Evolutionary conservation across 148 eudicot genomes (phyloP), one percentile per base, ranked within the genome.

Genomic region (Arctostaphylos glauca): DNA sequence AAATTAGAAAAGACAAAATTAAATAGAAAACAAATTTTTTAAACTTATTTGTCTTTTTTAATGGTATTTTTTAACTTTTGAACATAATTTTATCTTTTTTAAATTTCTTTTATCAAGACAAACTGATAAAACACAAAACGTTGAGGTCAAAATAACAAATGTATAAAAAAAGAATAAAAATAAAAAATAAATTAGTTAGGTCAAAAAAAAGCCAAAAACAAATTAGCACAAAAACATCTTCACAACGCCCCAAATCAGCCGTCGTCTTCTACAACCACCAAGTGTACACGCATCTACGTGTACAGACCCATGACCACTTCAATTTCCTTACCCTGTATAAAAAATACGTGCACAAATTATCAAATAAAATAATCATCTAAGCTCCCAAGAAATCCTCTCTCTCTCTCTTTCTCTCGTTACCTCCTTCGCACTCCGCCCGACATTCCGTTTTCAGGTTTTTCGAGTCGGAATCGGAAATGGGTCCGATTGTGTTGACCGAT

Each of bases 401-500:
- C 70, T 44, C 70, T 10, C 44, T 54, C 49, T 71, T 64, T 6
- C 54, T 52, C 48, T 16, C 76, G 3, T 3, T 10, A 59, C 6
- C 68, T 66, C 25, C 78, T 13, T n/a, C n/a, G n/a, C n/a, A n/a
- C n/a, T n/a, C n/a, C n/a, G n/a, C 12, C 75, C 41, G 12, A 58
- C 41, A 6, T 4, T 49, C 47, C n/a, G 21, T 3, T 5, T 5
- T 0, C 10, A 23, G 53, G n/a, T 62, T 49, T n/a, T n/a, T n/a
- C n/a, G 21, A 13, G 23, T 21, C 54, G 49, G 5, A 82, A 49
- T 14, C 19, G 50, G 62, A 62, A 19, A 91, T 94, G 94, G 88
- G 91, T 82, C 98, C 98, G 44, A 85, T 95, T 46, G 96, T 93
- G 44, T 38, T 94, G 83, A 85, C 95, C 67, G 97, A 92, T 77